Percentiles rank a stretch among this genome's conserved stretches.
phyloP scores from a whole-genome alignment of 2,329 filamentous ascomycete species.

The Aureobasidium melanogenum region DNA sequence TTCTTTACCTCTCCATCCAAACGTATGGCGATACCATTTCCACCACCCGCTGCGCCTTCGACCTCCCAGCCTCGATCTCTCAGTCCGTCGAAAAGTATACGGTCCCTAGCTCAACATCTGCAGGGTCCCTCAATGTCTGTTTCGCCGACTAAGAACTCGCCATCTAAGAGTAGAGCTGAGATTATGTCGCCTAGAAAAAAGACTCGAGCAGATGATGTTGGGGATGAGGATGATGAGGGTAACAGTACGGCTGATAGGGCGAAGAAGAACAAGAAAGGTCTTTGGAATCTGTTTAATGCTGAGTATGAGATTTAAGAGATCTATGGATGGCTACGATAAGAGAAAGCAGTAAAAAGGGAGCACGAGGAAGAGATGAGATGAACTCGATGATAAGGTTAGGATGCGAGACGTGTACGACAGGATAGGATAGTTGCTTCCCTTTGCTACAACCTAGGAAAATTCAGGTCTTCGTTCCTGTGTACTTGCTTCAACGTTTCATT shows the following conservation, averaged over 20 bases:
- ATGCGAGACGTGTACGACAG: neutral
- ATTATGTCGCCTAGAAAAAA: neutral
- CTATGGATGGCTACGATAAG: neutral
- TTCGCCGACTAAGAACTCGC: neutral
- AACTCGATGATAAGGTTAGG: neutral
- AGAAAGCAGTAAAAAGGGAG: neutral
- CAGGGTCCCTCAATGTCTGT: neutral
- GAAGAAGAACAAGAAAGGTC: neutral
- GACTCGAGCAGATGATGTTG: neutral
- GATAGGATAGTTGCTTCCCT: neutral
- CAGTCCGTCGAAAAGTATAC: constrained; percentile 9
- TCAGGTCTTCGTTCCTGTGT: neutral
- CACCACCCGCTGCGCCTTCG: neutral
- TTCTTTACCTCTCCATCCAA: neutral
- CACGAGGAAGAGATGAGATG: neutral
- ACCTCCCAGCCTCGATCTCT: neutral
- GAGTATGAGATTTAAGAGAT: constrained; percentile 10
- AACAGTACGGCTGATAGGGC: neutral
- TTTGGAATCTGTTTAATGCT: constrained; percentile 10
- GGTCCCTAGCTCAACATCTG: constrained; percentile 4
- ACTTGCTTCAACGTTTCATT: neutral
- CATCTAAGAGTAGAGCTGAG: neutral
- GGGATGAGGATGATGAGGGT: neutral
- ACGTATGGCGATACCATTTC: neutral
- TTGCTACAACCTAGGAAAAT: neutral